These are phyloP conservation scores for Murraya koenigii DNA, from an alignment of 345 rosid genomes.

Conservation along the genomic window DNA sequence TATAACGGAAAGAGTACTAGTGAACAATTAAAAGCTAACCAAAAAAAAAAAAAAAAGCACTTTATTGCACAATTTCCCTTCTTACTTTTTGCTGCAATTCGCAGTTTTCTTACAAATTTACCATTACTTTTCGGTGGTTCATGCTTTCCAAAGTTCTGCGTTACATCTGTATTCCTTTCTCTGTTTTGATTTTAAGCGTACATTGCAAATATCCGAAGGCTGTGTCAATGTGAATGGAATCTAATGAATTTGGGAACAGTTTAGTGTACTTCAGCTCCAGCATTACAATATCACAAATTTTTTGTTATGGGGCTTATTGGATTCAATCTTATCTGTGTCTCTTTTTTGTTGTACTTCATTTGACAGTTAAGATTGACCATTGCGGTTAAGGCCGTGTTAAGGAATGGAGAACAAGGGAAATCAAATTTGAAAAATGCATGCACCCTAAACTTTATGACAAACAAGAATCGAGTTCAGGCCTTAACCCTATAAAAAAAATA, in stretches of 20 bases:
- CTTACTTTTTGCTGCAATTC: neutral
- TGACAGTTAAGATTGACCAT: neutral
- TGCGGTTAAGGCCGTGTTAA: constrained; percentile 15
- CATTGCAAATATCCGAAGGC: too few relatives aligned
- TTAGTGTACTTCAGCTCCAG: neutral
- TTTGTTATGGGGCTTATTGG: neutral
- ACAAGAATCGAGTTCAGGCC: neutral
- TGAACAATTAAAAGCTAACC: neutral
- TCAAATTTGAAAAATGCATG: neutral
- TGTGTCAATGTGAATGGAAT: neutral
- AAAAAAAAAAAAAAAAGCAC: neutral
- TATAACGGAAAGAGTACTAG: neutral
- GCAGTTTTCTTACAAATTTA: neutral
- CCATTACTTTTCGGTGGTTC: constrained; percentile 2
- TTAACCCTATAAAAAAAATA: constrained; percentile 4
- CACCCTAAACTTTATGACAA: neutral
- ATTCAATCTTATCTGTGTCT: neutral
- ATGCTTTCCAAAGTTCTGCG: neutral
- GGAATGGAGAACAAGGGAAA: neutral
- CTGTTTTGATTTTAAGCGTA: neutral
- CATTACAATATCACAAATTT: neutral
- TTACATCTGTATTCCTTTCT: neutral
- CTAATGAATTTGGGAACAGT: neutral
- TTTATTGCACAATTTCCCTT: neutral
- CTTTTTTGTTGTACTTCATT: constrained; percentile 11